A percentile compares a stretch with the other conserved stretches of the same genome.
These are phyloP conservation scores for Neopestalotiopsis rosae DNA, from an alignment of 2,329 filamentous ascomycete species.

Conservation along the genomic window DNA sequence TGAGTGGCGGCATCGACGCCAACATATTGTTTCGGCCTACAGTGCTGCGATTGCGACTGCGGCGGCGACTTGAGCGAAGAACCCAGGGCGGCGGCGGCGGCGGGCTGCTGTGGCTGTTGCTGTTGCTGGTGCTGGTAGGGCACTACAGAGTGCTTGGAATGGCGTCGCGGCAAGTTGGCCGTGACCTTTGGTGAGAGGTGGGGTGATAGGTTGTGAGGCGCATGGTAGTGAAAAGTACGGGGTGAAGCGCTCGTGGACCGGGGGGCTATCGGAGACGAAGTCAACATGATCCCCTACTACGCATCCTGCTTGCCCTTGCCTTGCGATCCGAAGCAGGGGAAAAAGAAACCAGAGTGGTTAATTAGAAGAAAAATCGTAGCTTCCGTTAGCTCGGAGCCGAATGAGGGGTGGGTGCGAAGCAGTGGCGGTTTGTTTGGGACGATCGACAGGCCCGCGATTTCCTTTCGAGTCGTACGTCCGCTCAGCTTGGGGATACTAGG, in stretches of 20 bases:
- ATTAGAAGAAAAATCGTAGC: constrained; percentile 2
- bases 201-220: constrained; percentile 47
- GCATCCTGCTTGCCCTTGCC: constrained; percentile 45
- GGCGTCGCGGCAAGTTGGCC: constrained; percentile 46
- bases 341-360: neutral
- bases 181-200: constrained; percentile 47
- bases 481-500: no score
- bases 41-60: constrained; percentile 30
- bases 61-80: constrained; percentile 28
- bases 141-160: constrained; percentile 38
- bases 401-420: neutral
- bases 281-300: constrained; percentile 62
- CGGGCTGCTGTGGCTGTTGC: constrained; percentile 18
- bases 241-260: constrained; percentile 59
- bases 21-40: constrained; percentile 46
- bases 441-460: constrained; percentile 1
- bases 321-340: neutral
- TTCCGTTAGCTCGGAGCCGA: neutral
- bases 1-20: constrained; percentile 54
- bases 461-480: neutral
- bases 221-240: constrained; percentile 51
- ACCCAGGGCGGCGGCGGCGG: constrained; percentile 28
- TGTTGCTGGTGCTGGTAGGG: constrained; percentile 31
- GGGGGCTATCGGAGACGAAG: constrained; percentile 59
- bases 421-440: neutral